Evolutionary conservation across 2,329 filamentous ascomycete species (phyloP).

Genomic region (Cercospora sp.): DNA sequence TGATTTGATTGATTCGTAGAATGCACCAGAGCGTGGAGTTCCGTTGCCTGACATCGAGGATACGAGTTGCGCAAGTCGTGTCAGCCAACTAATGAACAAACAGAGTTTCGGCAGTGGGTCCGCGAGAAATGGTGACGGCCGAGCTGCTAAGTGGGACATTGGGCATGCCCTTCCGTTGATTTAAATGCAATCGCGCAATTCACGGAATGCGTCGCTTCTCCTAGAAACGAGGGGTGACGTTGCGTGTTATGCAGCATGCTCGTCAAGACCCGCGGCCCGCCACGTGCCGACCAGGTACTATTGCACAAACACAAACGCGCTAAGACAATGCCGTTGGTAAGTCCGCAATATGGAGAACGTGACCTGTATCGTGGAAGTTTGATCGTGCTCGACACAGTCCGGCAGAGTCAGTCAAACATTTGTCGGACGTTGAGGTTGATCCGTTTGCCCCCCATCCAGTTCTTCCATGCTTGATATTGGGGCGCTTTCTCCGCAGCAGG

Average conservation of each 20-base stretch:
- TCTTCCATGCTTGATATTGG: constrained; percentile 68
- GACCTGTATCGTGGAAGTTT: not conserved
- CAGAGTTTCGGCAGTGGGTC: not conserved
- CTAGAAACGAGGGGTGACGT: not conserved
- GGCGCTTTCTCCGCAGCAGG: constrained; percentile 51
- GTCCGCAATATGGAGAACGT: not conserved
- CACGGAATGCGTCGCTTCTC: not conserved
- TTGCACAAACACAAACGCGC: not conserved
- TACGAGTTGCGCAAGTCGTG: constrained; percentile 3
- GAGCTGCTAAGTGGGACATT: not conserved
- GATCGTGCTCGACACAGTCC: not conserved
- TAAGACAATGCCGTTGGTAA: not conserved
- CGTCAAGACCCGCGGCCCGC: not conserved
- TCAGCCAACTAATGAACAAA: not conserved
- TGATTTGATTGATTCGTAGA: not conserved
- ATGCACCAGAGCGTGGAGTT: not conserved
- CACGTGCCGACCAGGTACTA: not conserved
- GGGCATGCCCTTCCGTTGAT: not conserved
- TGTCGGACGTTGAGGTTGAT: constrained; percentile 92
- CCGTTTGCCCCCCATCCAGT: constrained; percentile 85
- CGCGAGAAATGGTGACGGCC: not conserved
- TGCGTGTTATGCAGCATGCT: not conserved
- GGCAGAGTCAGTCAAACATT: constrained; percentile 55
- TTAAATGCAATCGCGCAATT: not conserved
- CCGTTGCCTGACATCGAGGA: not conserved